Conservation (phyloP, 371 early-diverging fungal genomes). For the Apophysomyces elegans region DNA sequence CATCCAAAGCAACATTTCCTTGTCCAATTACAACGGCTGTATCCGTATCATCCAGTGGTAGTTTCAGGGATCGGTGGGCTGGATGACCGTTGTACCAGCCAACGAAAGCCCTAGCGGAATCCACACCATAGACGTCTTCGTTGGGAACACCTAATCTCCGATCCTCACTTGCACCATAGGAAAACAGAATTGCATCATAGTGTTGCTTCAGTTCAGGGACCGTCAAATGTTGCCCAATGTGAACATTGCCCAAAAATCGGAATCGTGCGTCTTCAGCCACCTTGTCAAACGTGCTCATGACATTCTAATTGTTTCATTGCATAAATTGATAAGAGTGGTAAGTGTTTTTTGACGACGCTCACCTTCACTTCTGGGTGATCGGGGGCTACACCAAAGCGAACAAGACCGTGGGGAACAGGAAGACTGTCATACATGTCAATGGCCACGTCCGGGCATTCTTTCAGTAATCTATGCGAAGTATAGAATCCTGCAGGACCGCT, state of each 20-base stretch:
- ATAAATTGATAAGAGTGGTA: not conserved
- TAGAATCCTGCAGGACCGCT: conserved; percentile 96
- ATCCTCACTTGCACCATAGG: conserved; percentile 89
- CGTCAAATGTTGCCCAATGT: conserved; percentile 52
- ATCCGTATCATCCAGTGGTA: conserved; percentile 70
- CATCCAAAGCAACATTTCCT: conserved; percentile 97
- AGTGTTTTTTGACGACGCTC: conserved; percentile 8
- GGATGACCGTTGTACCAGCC: conserved; percentile 97
- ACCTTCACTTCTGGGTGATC: conserved; percentile 98
- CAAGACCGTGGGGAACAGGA: conserved; percentile 92
- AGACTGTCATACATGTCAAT: conserved; percentile 91
- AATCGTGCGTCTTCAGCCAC: conserved; percentile 75
- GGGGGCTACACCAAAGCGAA: conserved; percentile 97
- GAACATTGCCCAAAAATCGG: conserved; percentile 83
- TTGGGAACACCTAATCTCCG: conserved; percentile 73
- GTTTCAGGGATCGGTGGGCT: conserved; percentile 51
- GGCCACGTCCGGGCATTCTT: conserved; percentile 49
- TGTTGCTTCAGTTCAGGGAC: conserved; percentile 60
- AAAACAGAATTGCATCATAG: conserved; percentile 85
- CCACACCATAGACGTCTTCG: conserved; percentile 64
- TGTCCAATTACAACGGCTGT: conserved; percentile 90
- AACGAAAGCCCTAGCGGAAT: conserved; percentile 88
- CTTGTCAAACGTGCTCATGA: conserved; percentile 84
- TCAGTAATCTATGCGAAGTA: conserved; percentile 82
- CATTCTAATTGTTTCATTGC: conserved; percentile 56